These are phyloP conservation scores for Fistulifera pelliculosa DNA, from an alignment of 108 stramenopile genomes.

Conservation along the genomic window DNA sequence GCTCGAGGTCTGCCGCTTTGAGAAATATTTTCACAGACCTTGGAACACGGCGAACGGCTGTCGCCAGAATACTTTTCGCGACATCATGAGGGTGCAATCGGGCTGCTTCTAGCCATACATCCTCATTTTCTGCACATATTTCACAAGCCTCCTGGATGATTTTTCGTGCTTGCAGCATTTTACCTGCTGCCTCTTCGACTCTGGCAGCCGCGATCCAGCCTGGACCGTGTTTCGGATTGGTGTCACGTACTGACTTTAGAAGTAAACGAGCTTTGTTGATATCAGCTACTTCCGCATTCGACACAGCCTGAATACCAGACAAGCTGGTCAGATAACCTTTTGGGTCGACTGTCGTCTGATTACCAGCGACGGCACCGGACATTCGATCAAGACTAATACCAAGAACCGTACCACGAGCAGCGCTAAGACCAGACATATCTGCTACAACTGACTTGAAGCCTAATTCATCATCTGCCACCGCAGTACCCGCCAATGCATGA, in stretches of 20 bases:
- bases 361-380: constrained; percentile 75
- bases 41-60: constrained; percentile 62
- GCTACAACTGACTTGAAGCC: constrained; percentile 25
- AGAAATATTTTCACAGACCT: constrained; percentile 66
- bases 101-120: constrained; percentile 99
- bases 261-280: constrained; percentile 92
- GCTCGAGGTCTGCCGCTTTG: constrained; percentile 75
- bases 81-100: constrained; percentile 80
- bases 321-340: constrained; percentile 90
- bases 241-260: constrained; percentile 88
- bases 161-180: constrained; percentile 88
- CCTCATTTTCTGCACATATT: constrained; percentile 84
- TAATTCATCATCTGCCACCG: constrained; percentile 10
- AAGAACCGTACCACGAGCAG: constrained; percentile 86
- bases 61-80: constrained; percentile 85
- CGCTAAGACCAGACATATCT: constrained; percentile 70
- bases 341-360: constrained; percentile 90
- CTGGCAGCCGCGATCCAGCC: constrained; percentile 98
- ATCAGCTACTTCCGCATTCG: constrained; percentile 78
- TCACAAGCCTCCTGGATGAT: constrained; percentile 95
- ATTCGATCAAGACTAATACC: constrained; percentile 88
- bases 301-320: constrained; percentile 24
- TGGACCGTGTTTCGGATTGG: constrained; percentile 95
- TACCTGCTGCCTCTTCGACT: constrained; percentile 93
- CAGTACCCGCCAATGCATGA: constrained; percentile 15